phyloP scores from a whole-genome alignment of 306 rosid genomes.

The Glycyrrhiza uralensis region DNA sequence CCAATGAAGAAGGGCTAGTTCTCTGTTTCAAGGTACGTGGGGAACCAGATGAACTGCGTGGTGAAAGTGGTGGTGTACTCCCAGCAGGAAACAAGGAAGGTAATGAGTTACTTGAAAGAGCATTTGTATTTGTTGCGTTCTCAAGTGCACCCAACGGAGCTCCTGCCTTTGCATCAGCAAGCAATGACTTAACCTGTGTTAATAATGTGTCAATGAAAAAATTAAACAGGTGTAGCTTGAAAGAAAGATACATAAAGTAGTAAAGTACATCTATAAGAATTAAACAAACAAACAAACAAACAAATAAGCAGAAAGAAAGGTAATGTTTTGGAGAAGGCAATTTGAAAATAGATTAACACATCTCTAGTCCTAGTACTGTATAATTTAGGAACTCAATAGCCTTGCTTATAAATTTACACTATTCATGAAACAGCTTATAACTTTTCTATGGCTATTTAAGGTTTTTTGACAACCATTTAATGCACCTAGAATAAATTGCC shows the following conservation, averaged over 20 bases:
- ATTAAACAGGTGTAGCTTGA: neutral
- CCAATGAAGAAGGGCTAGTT: conserved; percentile 61
- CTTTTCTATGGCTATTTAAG: neutral
- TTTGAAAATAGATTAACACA: neutral
- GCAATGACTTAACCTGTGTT: conserved; percentile 61
- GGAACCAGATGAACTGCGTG: conserved; percentile 77
- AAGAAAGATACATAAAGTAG: neutral
- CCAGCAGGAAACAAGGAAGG: conserved; percentile 72
- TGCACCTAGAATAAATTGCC: neutral
- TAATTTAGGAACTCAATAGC: conserved; percentile 2
- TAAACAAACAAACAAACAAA: neutral
- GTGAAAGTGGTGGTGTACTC: conserved; percentile 80
- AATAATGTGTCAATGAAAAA: conserved; percentile 30
- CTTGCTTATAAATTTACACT: neutral
- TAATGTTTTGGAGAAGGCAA: neutral
- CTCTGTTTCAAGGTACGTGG: conserved; percentile 64
- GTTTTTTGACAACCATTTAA: neutral
- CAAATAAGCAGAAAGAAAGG: too few species aligned
- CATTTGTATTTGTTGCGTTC: conserved; percentile 41
- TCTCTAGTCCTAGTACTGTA: neutral
- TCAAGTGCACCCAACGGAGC: conserved; percentile 42
- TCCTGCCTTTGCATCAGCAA: conserved; percentile 62
- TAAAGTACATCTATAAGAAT: conserved; percentile 6
- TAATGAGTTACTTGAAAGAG: conserved; percentile 38
- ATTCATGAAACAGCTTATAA: neutral